A percentile compares a stretch with the other conserved stretches of the same genome.
Evolutionary conservation across 2,329 filamentous ascomycete genomes (phyloP).

Genomic region (Penicillium olsonii): DNA sequence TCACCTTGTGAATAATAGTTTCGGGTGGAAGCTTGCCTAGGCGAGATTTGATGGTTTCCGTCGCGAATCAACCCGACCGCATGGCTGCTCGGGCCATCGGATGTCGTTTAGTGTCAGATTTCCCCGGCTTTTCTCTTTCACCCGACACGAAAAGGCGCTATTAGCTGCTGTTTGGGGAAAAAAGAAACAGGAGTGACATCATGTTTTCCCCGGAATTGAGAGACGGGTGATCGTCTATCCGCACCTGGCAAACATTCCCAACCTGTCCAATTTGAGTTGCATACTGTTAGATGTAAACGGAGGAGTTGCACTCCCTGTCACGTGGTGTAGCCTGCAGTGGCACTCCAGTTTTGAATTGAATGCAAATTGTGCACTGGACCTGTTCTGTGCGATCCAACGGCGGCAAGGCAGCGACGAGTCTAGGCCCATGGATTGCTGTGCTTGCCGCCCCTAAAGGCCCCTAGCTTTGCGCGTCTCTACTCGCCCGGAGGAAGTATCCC

Average conservation of each 20-base stretch:
- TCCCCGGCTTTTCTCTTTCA: constrained; percentile 18
- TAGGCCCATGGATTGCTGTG: constrained; percentile 21
- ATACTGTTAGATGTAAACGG: no score
- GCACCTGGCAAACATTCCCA: neutral
- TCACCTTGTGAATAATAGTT: constrained; percentile 10
- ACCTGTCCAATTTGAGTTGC: neutral
- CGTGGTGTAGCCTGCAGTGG: no score
- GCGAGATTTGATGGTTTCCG: neutral
- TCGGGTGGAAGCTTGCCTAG: constrained; percentile 9
- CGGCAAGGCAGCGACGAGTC: constrained; percentile 24
- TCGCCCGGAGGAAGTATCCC: constrained; percentile 19
- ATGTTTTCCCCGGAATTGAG: constrained; percentile 10
- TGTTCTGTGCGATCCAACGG: constrained; percentile 25
- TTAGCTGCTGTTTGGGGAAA: constrained; percentile 11
- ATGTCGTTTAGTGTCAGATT: constrained; percentile 3
- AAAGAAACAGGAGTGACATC: constrained; percentile 20
- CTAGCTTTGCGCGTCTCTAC: constrained; percentile 17
- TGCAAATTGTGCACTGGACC: no score
- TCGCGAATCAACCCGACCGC: constrained; percentile 17
- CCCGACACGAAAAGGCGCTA: constrained; percentile 1
- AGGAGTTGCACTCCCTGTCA: no score
- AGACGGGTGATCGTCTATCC: neutral
- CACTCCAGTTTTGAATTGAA: no score
- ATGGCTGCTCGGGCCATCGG: constrained; percentile 10
- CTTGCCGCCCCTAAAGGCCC: constrained; percentile 25